Conservation (phyloP, 345 rosid genomes). For the Hibiscus syriacus region DNA sequence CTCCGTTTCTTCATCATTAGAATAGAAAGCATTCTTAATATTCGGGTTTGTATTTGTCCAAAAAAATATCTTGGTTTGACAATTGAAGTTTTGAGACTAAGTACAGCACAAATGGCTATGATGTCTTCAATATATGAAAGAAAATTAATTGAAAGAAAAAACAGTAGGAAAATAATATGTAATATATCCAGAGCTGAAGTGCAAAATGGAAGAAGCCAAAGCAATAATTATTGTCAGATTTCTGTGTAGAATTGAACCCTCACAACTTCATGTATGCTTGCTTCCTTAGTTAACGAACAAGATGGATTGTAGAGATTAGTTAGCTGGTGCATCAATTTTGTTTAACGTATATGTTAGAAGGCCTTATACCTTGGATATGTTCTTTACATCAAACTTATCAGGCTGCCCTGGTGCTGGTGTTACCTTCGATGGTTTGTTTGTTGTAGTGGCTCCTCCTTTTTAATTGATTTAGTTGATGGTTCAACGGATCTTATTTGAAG, state of each 20-base stretch:
- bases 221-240: not conserved
- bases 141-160: too few species aligned
- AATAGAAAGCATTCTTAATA: not conserved
- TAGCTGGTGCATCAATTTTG: not conserved
- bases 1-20: not conserved
- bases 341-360: not conserved
- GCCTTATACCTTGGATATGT: not conserved
- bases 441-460: not conserved
- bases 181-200: not conserved
- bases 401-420: not conserved
- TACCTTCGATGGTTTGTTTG: not conserved
- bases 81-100: too few species aligned
- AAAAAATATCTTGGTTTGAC: not conserved
- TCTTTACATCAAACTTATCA: not conserved
- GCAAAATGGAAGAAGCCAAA: not conserved
- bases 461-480: not conserved
- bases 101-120: too few species aligned
- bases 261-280: not conserved
- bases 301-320: not conserved
- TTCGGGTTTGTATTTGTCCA: not conserved
- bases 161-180: too few species aligned
- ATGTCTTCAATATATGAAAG: too few species aligned
- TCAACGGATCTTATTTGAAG: conserved; percentile 16
- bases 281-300: not conserved
- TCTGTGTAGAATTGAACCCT: not conserved